Base-by-base conservation (phyloP, 2,329 filamentous ascomycete genomes). In the Endocalyx cinctus region DNA sequence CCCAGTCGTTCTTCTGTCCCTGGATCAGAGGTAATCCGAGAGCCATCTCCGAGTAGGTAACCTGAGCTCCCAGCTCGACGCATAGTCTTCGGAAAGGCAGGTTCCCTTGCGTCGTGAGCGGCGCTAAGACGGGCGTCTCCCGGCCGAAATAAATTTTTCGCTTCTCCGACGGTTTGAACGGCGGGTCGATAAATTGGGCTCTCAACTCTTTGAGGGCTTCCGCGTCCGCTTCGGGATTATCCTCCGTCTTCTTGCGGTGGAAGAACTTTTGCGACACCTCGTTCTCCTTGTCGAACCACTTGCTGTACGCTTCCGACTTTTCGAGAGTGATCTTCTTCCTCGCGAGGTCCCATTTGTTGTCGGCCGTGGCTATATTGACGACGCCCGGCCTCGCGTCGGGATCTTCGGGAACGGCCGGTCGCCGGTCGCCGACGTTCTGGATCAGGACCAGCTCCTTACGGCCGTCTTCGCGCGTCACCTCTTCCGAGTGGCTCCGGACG, bases 41-140 rank as follows among this genome's bases (percentile, higher is more conserved):
- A 4, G 90, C 92, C 92, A 98, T 98, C 62, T 98, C 92, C 0
- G 90, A 97, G 67, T 95, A 98, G 0, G 92, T 98, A 30, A 94
- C 72, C 55, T 96, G 84, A 17, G 88, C 89, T 22, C 92, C 92
- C 16, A 97, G 74, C 35, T 89, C 84, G 10, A 87, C 82, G 53
- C 89, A 96, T 18, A 98, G 76, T 31, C 92, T 79, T 36, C 92
- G 82, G 67, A 95, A 98, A 1, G 92, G 92, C 29, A 97, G 71
- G 52, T 98, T 98, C 28, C 92, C 92, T 63, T 97, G 92, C 0
- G 92, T 98, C 2, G 92, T 98, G 30, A 98, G 72, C 22, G 92
- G 92, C 5, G 92, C 92, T n/a, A 98, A 69, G 10, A 89, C 79
- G 1, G 92, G 92, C 2, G 92, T 98, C 58, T 97, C 90, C 1